These are phyloP conservation scores for Thymus mandschuricus DNA, from an alignment of 257 asterid genomes.

Conservation along the genomic window DNA sequence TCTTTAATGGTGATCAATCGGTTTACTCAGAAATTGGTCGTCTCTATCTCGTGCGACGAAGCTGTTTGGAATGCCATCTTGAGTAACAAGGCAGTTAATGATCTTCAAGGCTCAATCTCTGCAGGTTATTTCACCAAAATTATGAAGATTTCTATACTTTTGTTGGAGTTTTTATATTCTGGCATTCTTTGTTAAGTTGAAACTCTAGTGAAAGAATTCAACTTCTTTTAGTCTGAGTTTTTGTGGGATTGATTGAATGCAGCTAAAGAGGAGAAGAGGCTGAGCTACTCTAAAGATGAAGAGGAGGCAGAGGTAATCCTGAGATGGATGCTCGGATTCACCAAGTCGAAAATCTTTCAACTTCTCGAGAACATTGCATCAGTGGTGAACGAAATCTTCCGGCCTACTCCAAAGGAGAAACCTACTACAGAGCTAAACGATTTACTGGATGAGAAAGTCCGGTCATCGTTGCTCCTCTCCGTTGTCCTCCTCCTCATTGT, in stretches of 20 bases:
- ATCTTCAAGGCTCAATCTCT: conserved; percentile 43
- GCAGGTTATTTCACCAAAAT: conserved; percentile 44
- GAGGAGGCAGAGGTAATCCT: conserved; percentile 39
- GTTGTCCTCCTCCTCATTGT: conserved; percentile 53
- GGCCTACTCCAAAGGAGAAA: conserved; percentile 39
- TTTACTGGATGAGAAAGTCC: conserved; percentile 56
- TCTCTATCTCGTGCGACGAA: conserved; percentile 56
- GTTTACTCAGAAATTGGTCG: conserved; percentile 50
- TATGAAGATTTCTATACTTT: not conserved
- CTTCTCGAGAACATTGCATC: conserved; percentile 42
- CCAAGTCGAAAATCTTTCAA: conserved; percentile 47
- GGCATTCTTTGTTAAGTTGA: no score
- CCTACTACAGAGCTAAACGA: conserved; percentile 49
- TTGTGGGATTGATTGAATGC: conserved; percentile 21
- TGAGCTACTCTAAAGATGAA: conserved; percentile 19
- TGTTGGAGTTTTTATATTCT: not conserved
- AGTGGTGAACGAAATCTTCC: conserved; percentile 43
- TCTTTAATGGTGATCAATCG: not conserved
- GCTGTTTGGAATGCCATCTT: conserved; percentile 72
- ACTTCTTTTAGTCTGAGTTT: not conserved
- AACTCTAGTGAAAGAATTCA: not conserved
- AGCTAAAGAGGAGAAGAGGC: conserved; percentile 38
- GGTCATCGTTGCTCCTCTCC: conserved; percentile 58
- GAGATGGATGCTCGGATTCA: conserved; percentile 48
- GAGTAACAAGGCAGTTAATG: conserved; percentile 53